These are phyloP conservation scores for Lophiostoma macrostomum DNA, from an alignment of 495 filamentous ascomycete species.

Conservation along the genomic window DNA sequence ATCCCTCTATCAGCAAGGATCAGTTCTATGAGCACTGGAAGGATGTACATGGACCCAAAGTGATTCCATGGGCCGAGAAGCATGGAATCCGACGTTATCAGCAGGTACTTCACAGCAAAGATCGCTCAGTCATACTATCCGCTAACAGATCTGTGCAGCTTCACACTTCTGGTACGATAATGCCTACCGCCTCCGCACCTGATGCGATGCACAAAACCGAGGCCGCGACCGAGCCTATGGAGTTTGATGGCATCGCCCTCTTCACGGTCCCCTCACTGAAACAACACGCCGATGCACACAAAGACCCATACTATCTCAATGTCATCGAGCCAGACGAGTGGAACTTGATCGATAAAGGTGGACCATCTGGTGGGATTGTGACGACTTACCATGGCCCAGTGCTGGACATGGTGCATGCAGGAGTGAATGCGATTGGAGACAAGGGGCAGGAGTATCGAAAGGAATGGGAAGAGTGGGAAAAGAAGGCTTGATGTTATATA, in stretches of 20 bases:
- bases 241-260: constrained; percentile 20
- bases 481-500: no score
- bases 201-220: not conserved
- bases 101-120: constrained; percentile 1
- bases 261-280: constrained; percentile 1
- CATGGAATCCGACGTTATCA: constrained; percentile 11
- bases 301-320: constrained; percentile 12
- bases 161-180: constrained; percentile 1
- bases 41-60: constrained; percentile 11
- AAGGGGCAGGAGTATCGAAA: constrained; percentile 9
- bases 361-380: not conserved
- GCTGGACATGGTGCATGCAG: constrained; percentile 5
- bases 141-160: not conserved
- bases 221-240: not conserved
- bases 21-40: constrained; percentile 25
- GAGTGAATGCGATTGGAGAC: not conserved
- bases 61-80: constrained; percentile 16
- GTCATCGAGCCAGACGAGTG: constrained; percentile 10
- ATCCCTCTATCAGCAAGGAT: not conserved
- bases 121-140: not conserved
- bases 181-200: constrained; percentile 1
- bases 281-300: constrained; percentile 7
- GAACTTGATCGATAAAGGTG: constrained; percentile 9
- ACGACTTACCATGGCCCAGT: constrained; percentile 3
- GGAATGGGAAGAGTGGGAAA: constrained; percentile 1